Base-by-base conservation (phyloP, 2,329 filamentous ascomycete species). In the Exophiala sp. region DNA sequence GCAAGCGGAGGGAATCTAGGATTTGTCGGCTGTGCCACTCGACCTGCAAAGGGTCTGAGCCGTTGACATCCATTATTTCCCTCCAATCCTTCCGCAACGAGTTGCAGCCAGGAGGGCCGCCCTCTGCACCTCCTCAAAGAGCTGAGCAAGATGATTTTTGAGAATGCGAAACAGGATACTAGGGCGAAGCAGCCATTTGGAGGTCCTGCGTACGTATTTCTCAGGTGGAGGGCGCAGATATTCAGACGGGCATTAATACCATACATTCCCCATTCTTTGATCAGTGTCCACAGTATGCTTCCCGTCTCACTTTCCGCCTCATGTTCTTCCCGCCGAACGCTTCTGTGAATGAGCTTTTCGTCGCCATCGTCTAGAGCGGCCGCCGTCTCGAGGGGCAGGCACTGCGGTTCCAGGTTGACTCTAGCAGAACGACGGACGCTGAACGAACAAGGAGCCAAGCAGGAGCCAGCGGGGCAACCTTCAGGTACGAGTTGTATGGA, bases 11-110 rank as follows among this genome's bases (percentile, higher is more conserved):
- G 38, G 21, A 11, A n/a, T 18, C 18, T 35, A 18, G 19, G 29
- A 48, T 48, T 48, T 48, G 45, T 41, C 38, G n/a, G 37, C n/a
- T 46, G 43, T 46, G 34, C 19, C 18, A 46, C 35, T 35, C 38
- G 13, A 41, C 4, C 8, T 13, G 21, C 29, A 41, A 41, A 41
- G 24, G 16, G 13, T 37, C 14, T 19, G 34, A 37, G 34, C 34
- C 34, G 34, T 37, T 18, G 29, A 39, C 32, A 37, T n/a, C 13
- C n/a, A n/a, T n/a, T n/a, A 10, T 40, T 6, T 16, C 6, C 18
- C 37, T 18, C 10, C 4, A n/a, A 27, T 19, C 21, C 38, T n/a
- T 41, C n/a, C 14, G 19, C 38, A 24, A 24, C 21, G 38, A 41
- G 21, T 11, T 7, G 34, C 19, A 37, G 11, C n/a, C 34, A 37